Conservation (phyloP, 768 basidiomycete genomes). For the Mycena venus region DNA sequence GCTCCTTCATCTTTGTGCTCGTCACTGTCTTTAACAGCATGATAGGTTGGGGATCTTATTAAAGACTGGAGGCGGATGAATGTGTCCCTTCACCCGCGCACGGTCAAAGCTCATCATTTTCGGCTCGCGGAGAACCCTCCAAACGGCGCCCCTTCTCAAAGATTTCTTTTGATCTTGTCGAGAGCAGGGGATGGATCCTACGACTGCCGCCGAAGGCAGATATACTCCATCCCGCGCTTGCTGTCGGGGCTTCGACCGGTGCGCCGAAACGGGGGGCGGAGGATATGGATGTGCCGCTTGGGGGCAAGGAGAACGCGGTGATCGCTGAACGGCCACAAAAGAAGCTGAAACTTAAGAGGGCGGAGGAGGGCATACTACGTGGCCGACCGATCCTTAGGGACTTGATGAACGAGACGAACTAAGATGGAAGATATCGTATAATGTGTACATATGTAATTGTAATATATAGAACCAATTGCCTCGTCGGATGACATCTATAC, state of each 20-base stretch:
- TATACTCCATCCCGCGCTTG: conserved; percentile 55
- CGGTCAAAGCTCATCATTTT: conserved; percentile 91
- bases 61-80: conserved; percentile 98
- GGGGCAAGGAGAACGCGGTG: conserved; percentile 18
- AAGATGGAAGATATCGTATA: neutral
- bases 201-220: conserved; percentile 69
- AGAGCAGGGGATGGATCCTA: conserved; percentile 79
- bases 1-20: conserved; percentile 40
- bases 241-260: conserved; percentile 15
- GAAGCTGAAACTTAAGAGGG: conserved; percentile 49
- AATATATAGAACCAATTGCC: neutral
- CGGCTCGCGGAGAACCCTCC: conserved; percentile 86
- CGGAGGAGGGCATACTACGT: conserved; percentile 60
- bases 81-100: conserved; percentile 95
- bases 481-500: too few relatives aligned
- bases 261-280: conserved; percentile 46
- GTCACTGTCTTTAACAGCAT: neutral
- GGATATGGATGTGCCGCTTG: conserved; percentile 23
- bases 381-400: conserved; percentile 74
- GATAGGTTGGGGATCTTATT: conserved; percentile 90
- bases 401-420: conserved; percentile 58
- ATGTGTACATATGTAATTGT: neutral
- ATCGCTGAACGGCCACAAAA: conserved; percentile 47
- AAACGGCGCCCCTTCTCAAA: conserved; percentile 68
- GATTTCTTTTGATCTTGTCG: conserved; percentile 88